Conservation (phyloP, 2,329 filamentous ascomycete genomes). For the Parastagonospora nodorum region DNA sequence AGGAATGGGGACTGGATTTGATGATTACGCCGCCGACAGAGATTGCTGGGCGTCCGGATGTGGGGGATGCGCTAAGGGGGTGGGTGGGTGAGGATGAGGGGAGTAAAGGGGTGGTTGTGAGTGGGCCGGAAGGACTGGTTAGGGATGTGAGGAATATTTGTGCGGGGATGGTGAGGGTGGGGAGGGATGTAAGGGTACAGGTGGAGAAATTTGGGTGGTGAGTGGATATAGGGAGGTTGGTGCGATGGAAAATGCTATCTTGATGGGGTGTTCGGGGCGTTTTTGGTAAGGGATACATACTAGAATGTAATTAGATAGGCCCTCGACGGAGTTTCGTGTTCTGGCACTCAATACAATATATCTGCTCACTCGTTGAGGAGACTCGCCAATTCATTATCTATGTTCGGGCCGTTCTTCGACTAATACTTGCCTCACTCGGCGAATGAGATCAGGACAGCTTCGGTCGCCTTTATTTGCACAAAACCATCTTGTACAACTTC, state of each 20-base stretch:
- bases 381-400: too few species aligned
- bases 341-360: too few species aligned
- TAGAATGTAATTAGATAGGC: too few species aligned
- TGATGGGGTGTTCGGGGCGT: too few species aligned
- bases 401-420: too few species aligned
- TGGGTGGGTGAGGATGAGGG: constrained; percentile 39
- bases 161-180: constrained; percentile 55
- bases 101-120: constrained; percentile 61
- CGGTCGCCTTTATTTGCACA: constrained; percentile 14
- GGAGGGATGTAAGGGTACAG: constrained; percentile 57
- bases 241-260: not conserved
- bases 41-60: constrained; percentile 60
- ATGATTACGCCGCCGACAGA: constrained; percentile 61
- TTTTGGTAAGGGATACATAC: too few species aligned
- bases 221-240: not conserved
- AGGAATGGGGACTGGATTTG: constrained; percentile 57
- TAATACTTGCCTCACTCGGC: not conserved
- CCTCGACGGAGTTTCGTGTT: too few species aligned
- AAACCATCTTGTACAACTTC: constrained; percentile 6
- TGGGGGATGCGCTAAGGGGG: constrained; percentile 50
- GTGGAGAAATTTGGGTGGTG: constrained; percentile 74
- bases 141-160: constrained; percentile 64
- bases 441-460: constrained; percentile 8
- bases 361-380: too few species aligned
- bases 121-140: constrained; percentile 67